Base-by-base conservation (phyloP, 2,329 filamentous ascomycete species). In the Apiospora rasikravindrae region DNA sequence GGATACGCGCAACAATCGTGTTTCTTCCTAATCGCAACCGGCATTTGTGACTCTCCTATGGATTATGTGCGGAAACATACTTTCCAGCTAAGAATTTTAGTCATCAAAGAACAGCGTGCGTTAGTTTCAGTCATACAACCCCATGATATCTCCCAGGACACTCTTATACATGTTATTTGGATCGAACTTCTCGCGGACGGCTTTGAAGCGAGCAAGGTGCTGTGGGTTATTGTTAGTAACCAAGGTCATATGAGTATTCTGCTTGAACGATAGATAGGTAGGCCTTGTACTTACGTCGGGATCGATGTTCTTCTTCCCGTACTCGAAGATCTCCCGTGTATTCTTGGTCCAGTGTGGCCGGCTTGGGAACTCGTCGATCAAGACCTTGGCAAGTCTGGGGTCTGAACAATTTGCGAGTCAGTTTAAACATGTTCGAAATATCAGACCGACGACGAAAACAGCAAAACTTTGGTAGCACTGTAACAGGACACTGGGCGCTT, bases 341-440 rank as follows among this genome's bases (percentile, higher is more conserved):
- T 87, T 88, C 80, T 88, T 88, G 14, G 86, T 88, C 86, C 86
- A 88, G 77, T 88, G 86, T 42, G 86, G 86, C 6, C 86, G 81
- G 75, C 84, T 86, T 0, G 85, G 85, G 73, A 88, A 88, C 76
- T 88, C 86, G 37, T 84, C 81, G 67, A 88, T 80, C 24, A 88
- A 81, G 0, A 81, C 83, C 69, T 83, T 83, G 26, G 85, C 85
- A 4, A 88, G 78, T 7, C 82, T 84, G 47, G 81, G 82, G 73
- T 88, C 81, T 84, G 49, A 29, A 49, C 67, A 19, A 29, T 7
- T 1, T n/a, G 47, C 45, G 61, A 61, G 61, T 37, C 57, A 64
- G 57, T 64, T 40, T 64, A 40, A 40, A 64, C 57, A 40, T 13
- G 33, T 2, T n/a, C 29, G 37, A 16, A 37, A 22, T 19, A 37